Percentiles rank a stretch among this genome's conserved stretches.
These are phyloP conservation scores for Ustilago curta DNA, from an alignment of 1,284 basidiomycete species.

Conservation along the genomic window DNA sequence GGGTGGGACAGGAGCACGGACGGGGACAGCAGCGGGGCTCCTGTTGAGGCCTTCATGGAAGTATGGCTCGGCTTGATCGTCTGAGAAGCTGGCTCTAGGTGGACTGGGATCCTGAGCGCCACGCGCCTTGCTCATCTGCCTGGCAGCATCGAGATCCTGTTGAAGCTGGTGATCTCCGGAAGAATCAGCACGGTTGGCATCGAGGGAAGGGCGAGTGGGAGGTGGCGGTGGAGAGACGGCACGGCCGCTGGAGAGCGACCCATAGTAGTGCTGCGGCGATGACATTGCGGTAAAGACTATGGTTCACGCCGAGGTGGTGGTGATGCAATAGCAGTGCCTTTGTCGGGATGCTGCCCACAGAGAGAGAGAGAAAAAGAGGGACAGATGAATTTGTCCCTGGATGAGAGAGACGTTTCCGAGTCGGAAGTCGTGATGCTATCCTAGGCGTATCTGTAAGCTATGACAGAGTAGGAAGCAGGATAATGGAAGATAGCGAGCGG, in stretches of 20 bases:
- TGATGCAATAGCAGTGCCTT: background rate
- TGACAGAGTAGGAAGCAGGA: too few species aligned
- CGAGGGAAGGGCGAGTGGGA: slow-evolving; percentile 14
- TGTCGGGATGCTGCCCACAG: too few species aligned
- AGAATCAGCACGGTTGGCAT: slow-evolving; percentile 12
- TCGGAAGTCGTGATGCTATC: too few species aligned
- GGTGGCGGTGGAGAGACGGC: slow-evolving; percentile 35
- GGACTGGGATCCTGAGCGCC: slow-evolving; percentile 37
- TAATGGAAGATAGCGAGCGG: too few species aligned
- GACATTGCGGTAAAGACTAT: slow-evolving; percentile 25
- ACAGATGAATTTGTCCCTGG: too few species aligned
- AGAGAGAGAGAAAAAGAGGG: too few species aligned
- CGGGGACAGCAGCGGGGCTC: slow-evolving; percentile 36
- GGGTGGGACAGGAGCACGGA: slow-evolving; percentile 31
- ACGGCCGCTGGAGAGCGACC: slow-evolving; percentile 41
- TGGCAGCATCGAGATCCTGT: slow-evolving; percentile 66
- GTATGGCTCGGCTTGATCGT: slow-evolving; percentile 45
- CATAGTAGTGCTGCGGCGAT: slow-evolving; percentile 42
- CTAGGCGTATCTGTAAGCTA: too few species aligned
- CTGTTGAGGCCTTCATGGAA: slow-evolving; percentile 40
- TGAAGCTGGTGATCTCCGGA: slow-evolving; percentile 59
- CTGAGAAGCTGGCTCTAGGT: slow-evolving; percentile 38
- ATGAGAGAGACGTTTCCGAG: too few species aligned
- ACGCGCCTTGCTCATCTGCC: slow-evolving; percentile 66
- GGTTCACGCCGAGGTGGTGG: background rate